A percentile compares a stretch with the other conserved stretches of the same genome.
These are phyloP conservation scores for Phellinidium pouzarii DNA, from an alignment of 1,284 basidiomycete genomes.

Conservation along the genomic window DNA sequence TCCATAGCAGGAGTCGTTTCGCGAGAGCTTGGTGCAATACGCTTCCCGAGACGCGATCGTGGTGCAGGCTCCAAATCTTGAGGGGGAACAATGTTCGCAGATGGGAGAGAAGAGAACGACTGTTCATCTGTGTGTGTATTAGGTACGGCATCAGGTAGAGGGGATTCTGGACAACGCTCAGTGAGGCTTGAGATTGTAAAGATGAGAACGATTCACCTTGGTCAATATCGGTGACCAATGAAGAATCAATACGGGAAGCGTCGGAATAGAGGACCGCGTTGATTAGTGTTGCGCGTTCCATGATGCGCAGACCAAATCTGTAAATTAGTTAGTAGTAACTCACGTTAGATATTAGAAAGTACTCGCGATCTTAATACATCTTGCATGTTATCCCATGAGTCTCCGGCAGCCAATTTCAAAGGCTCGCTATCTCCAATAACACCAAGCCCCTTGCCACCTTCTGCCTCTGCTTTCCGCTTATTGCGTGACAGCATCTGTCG, in stretches of 20 bases:
- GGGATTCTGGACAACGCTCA: slow-evolving; percentile 14
- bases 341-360: not conserved
- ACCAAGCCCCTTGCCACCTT: slow-evolving; percentile 41
- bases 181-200: not conserved
- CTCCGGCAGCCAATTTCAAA: slow-evolving; percentile 39
- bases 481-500: slow-evolving; percentile 45
- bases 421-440: slow-evolving; percentile 43
- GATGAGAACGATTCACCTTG: not conserved
- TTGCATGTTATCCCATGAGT: slow-evolving; percentile 45
- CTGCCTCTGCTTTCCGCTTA: slow-evolving; percentile 31
- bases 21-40: not conserved
- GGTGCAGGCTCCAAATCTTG: not conserved
- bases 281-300: slow-evolving; percentile 25
- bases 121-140: slow-evolving; percentile 31
- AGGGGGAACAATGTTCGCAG: slow-evolving; percentile 19
- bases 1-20: not conserved
- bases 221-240: slow-evolving; percentile 1
- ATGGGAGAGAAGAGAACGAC: slow-evolving; percentile 22
- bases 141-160: slow-evolving; percentile 28
- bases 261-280: slow-evolving; percentile 30
- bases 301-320: slow-evolving; percentile 28
- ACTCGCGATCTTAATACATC: slow-evolving; percentile 46
- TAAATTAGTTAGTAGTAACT: slow-evolving; percentile 2
- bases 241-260: slow-evolving; percentile 25
- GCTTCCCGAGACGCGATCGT: slow-evolving; percentile 1